These are phyloP conservation scores for Cryphonectria parasitica DNA, from an alignment of 2,329 filamentous ascomycete genomes.

Conservation along the genomic window DNA sequence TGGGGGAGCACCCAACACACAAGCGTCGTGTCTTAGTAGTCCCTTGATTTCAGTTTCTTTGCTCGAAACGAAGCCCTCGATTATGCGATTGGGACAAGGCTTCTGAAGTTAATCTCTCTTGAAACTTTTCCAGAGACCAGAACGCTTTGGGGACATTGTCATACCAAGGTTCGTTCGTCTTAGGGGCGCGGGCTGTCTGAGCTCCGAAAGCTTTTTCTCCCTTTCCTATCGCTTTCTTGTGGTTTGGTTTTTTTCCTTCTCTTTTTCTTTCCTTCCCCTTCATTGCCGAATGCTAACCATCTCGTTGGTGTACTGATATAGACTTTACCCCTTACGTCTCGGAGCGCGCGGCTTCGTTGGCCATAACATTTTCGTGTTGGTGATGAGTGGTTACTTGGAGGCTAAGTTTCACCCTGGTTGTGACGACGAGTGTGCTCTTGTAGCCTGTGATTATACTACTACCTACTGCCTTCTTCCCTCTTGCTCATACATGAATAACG, in stretches of 20 bases:
- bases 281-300: background rate
- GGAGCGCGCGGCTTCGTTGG: background rate
- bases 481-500: too few relatives aligned
- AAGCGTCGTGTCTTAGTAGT: background rate
- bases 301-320: background rate
- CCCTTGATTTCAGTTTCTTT: background rate
- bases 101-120: background rate
- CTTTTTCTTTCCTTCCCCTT: background rate
- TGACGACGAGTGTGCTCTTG: background rate
- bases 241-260: too few relatives aligned
- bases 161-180: background rate
- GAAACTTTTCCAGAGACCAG: background rate
- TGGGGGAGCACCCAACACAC: background rate
- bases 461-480: background rate
- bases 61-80: conserved; percentile 17
- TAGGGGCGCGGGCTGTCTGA: conserved; percentile 8
- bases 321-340: background rate
- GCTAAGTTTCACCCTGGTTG: background rate
- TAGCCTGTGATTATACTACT: background rate
- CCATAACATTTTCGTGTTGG: background rate
- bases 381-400: background rate
- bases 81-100: conserved; percentile 11
- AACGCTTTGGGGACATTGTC: background rate
- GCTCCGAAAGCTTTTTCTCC: background rate
- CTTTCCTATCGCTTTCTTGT: background rate